phyloP scores from a whole-genome alignment of 768 basidiomycete species.

The Lactarius hatsudake region DNA sequence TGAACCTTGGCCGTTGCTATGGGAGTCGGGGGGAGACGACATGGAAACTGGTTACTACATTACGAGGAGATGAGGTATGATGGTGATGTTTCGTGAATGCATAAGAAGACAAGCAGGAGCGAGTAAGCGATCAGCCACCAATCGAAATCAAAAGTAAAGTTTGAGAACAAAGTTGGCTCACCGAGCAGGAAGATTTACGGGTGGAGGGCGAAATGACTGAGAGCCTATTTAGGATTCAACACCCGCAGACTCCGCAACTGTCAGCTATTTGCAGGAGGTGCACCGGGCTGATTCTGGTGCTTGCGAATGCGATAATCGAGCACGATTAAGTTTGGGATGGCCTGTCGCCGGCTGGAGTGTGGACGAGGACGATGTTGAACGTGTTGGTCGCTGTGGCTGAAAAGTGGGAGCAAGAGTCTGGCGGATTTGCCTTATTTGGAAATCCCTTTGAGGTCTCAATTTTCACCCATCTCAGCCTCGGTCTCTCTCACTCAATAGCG shows the following conservation, averaged over 20 bases:
- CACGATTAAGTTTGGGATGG: constrained; percentile 19
- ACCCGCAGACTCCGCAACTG: constrained; percentile 28
- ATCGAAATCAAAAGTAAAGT: constrained; percentile 30
- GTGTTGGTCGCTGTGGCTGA: constrained; percentile 26
- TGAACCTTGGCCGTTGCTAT: constrained; percentile 27
- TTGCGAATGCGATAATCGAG: background rate
- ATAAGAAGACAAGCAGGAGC: constrained; percentile 7
- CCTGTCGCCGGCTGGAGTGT: background rate
- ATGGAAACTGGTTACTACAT: constrained; percentile 18
- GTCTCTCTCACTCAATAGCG: too few species aligned
- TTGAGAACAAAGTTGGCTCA: constrained; percentile 31
- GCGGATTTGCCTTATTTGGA: constrained; percentile 17
- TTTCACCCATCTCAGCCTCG: background rate
- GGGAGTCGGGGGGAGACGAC: constrained; percentile 27
- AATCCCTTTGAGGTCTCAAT: constrained; percentile 12
- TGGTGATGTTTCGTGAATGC: background rate
- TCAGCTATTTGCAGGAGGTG: constrained; percentile 4
- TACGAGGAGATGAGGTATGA: constrained; percentile 2
- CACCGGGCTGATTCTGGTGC: constrained; percentile 8
- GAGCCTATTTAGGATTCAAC: constrained; percentile 32
- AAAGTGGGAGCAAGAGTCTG: constrained; percentile 18
- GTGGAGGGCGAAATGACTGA: constrained; percentile 29
- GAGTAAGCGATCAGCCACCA: constrained; percentile 27
- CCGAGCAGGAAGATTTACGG: constrained; percentile 31
- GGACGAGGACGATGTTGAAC: constrained; percentile 12